Base-by-base conservation (phyloP, 1,284 basidiomycete species). In the Tausonia pullulans region DNA sequence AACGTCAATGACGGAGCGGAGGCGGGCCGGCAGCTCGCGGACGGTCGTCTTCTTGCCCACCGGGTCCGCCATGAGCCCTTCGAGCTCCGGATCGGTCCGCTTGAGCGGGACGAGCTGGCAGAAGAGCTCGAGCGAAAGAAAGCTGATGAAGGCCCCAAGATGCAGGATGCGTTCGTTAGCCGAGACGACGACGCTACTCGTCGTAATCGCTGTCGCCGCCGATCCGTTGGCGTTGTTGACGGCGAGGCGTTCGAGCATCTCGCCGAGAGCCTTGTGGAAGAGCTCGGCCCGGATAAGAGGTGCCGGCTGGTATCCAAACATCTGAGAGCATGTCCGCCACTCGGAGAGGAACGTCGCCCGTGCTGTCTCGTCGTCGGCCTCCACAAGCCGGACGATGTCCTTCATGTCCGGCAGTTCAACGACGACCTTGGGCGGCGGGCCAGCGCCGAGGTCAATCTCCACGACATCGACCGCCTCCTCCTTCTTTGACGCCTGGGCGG, bases 261-360 rank as follows among this genome's bases (percentile, higher is more conserved):
- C 60, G 49, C 50, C 39, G 50, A 27, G 27, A 27, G 27, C 27
- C 27, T 27, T 27, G 27, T 61, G 60, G 86, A 2, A 89, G 74
- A 65, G 81, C 78, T 48, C 82, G 10, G 83, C 81, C 52, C 88
- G 81, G 8, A 82, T 75, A 46, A 80, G 80, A 70, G 82, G 85
- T 10, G 84, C 87, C 39, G 82, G 77, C 56, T 86, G 79, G 71
- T 81, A 87, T 13, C 87, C 87, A 71, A 86, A 86, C 46, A 81
- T 67, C 69, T 90, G 87, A 5, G 82, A 80, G 14, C 85, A 69
- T 0, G 85, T 86, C 60, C 81, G 82, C 61, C 81, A 79, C 71
- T 89, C 86, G 0, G 81, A 79, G 8, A 87, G 74, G 62, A 88
- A 77, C 60, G 81, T 78, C 11, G 83, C 80, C 49, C 81, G 81